These are phyloP conservation scores for Sporothrix inflata DNA, from an alignment of 2,329 filamentous ascomycete genomes.

Conservation along the genomic window DNA sequence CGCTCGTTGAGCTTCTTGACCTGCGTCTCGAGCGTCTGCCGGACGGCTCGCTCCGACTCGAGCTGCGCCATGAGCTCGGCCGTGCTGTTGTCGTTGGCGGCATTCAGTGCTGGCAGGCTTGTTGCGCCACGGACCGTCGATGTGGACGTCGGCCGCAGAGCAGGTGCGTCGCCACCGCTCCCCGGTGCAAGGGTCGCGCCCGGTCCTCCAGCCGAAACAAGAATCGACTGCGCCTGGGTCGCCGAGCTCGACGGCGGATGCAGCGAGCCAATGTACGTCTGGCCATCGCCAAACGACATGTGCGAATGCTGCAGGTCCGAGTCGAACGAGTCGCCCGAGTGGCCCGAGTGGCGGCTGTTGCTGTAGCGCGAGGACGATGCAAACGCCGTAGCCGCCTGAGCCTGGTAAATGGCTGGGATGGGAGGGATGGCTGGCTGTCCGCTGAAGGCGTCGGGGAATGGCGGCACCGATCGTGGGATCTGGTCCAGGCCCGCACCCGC, in stretches of 20 bases:
- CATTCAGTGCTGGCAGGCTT: constrained; percentile 46
- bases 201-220: background rate
- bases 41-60: constrained; percentile 59
- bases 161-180: constrained; percentile 29
- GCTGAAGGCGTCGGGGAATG: background rate
- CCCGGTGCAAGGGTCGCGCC: constrained; percentile 23
- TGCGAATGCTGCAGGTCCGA: constrained; percentile 42
- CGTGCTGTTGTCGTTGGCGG: constrained; percentile 46
- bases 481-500: constrained; percentile 31
- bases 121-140: constrained; percentile 53
- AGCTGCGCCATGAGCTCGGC: constrained; percentile 56
- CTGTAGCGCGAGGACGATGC: constrained; percentile 39
- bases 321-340: constrained; percentile 31
- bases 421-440: constrained; percentile 33
- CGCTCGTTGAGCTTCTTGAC: constrained; percentile 58
- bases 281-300: constrained; percentile 52
- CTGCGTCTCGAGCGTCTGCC: constrained; percentile 59
- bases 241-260: constrained; percentile 43
- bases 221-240: constrained; percentile 37
- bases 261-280: constrained; percentile 50
- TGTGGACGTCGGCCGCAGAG: constrained; percentile 49
- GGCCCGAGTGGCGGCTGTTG: constrained; percentile 48
- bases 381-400: constrained; percentile 36
- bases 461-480: constrained; percentile 35
- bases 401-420: constrained; percentile 40